These are phyloP conservation scores for Pichia cabralensis DNA, from an alignment of 805 yeast genomes.

Conservation along the genomic window DNA sequence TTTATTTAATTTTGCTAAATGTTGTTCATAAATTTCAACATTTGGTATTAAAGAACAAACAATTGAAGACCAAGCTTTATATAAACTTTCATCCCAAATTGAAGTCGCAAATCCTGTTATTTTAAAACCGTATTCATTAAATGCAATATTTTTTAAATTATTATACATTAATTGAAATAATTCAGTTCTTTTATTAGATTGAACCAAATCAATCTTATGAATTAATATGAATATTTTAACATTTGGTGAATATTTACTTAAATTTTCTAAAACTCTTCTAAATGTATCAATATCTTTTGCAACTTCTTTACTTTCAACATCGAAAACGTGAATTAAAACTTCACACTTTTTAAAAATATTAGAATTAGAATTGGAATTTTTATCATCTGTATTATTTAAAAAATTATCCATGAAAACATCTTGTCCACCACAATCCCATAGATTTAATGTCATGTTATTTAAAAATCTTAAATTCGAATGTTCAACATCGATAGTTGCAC, in stretches of 20 bases:
- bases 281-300: constrained; percentile 91
- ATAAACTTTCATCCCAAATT: constrained; percentile 93
- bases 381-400: constrained; percentile 21
- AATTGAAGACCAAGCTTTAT: constrained; percentile 95
- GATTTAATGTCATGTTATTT: constrained; percentile 88
- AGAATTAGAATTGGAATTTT: constrained; percentile 37
- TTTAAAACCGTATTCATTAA: constrained; percentile 48
- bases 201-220: constrained; percentile 95
- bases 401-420: constrained; percentile 95
- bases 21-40: constrained; percentile 68
- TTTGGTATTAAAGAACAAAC: constrained; percentile 94
- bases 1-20: constrained; percentile 60
- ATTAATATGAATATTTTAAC: constrained; percentile 86
- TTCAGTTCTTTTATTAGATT: constrained; percentile 74
- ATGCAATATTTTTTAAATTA: constrained; percentile 62
- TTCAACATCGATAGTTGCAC: constrained; percentile 98
- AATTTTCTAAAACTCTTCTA: constrained; percentile 68
- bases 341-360: constrained; percentile 94
- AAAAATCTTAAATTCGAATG: constrained; percentile 88
- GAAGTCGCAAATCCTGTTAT: constrained; percentile 88
- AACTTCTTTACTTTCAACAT: constrained; percentile 86
- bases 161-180: constrained; percentile 78
- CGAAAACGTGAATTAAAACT: constrained; percentile 91
- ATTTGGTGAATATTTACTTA: constrained; percentile 76
- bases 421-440: constrained; percentile 99